Evolutionary conservation across 2,329 filamentous ascomycete species (phyloP), one percentile per base, ranked within the genome.

Genomic region (Hymenoscyphus salicellus): DNA sequence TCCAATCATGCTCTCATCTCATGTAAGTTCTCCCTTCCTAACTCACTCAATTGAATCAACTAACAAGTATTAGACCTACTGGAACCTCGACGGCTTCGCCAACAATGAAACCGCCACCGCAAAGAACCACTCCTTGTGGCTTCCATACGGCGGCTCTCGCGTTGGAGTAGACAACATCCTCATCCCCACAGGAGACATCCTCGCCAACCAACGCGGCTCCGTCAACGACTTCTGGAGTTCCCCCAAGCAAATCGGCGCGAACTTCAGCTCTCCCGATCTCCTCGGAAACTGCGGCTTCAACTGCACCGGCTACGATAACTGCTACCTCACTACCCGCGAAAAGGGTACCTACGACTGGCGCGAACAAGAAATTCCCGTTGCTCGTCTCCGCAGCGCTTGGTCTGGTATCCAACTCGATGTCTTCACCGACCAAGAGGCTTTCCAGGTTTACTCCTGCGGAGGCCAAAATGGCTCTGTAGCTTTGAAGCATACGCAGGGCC

Each of bases 361-460:
- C 61, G 81, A 77, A 0, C 77, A 81, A 23, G 36, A 41, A 46
- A 79, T 80, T 26, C 88, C 85, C 41, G 83, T 88, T 1, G 87
- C 93, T 0, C 85, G 84, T 7, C 80, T 97, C 32, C 86, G 86
- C 2, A 90, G 89, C 43, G 82, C 84, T 4, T 92, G 86, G 84
- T 93, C 90, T 0, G 93, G 93, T 58, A 97, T 97, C 76, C 86
- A 87, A 75, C 75, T 97, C 64, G 90, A 96, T 64, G 81, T 97
- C 71, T 91, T 83, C 77, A 87, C 89, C 7, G 92, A 97, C 79
- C 93, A 97, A 79, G 86, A 90, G 11, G 93, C 92, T 3, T 88
- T 96, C 78, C 93, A 97, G 79, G 83, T 97, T 72, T 97, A 96
- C 81, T 88, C 86, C 67, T 97, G 93, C 82, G 87, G 86, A 72